Conservation (phyloP, 805 yeast species). For the Saturnispora dispora region DNA sequence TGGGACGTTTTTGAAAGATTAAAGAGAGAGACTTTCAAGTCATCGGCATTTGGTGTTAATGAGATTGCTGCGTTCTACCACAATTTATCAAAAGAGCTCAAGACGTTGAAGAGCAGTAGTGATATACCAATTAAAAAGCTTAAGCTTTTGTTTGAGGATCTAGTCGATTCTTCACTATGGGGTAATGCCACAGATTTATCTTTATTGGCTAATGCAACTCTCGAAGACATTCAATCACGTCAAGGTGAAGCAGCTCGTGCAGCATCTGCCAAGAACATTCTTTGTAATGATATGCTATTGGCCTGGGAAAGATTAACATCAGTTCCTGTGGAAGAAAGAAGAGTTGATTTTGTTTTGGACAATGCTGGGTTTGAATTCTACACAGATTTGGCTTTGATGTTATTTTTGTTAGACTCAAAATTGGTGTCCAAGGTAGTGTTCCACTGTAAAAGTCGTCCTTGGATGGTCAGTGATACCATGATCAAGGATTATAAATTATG, state of each 20-base stretch:
- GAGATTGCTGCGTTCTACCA: slow-evolving; percentile 67
- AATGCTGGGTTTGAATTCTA: slow-evolving; percentile 93
- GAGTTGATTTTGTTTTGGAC: slow-evolving; percentile 80
- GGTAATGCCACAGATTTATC: slow-evolving; percentile 97
- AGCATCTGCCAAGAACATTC: slow-evolving; percentile 67
- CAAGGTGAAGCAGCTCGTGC: slow-evolving; percentile 87
- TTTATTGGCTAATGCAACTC: slow-evolving; percentile 73
- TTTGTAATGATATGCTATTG: slow-evolving; percentile 60
- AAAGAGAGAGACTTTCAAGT: slow-evolving; percentile 66
- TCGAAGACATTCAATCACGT: slow-evolving; percentile 81
- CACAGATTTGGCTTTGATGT: slow-evolving; percentile 64
- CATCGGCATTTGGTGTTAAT: slow-evolving; percentile 67
- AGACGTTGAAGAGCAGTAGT: slow-evolving; percentile 19
- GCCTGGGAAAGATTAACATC: slow-evolving; percentile 50
- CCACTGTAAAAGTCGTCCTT: slow-evolving; percentile 87
- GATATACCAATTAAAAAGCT: slow-evolving; percentile 29
- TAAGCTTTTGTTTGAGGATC: slow-evolving; percentile 63
- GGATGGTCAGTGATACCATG: slow-evolving; percentile 97
- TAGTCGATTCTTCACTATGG: slow-evolving; percentile 86
- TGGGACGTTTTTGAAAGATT: slow-evolving; percentile 69
- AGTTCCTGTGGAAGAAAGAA: slow-evolving; percentile 27
- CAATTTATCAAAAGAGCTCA: slow-evolving; percentile 25
- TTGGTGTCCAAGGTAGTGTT: slow-evolving; percentile 55
- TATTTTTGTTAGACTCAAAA: slow-evolving; percentile 64
- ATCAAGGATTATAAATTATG: slow-evolving; percentile 64